These are phyloP conservation scores for Abortiporus biennis DNA, from an alignment of 1,284 basidiomycete genomes.

Conservation along the genomic window DNA sequence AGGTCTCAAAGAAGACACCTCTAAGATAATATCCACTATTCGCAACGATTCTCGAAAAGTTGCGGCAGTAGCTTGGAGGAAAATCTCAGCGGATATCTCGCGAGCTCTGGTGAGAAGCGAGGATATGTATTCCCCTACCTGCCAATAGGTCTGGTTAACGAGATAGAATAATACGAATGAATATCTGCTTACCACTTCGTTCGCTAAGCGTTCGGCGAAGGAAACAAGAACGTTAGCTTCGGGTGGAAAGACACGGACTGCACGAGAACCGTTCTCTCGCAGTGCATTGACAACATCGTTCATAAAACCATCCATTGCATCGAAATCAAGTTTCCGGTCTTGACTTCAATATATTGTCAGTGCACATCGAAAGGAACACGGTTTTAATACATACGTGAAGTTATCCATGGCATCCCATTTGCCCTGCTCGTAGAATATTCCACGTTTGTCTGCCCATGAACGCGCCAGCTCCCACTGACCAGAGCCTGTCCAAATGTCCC, in stretches of 20 bases:
- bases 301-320: constrained; percentile 92
- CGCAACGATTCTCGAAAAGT: constrained; percentile 86
- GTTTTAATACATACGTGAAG: constrained; percentile 67
- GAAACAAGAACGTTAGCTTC: constrained; percentile 65
- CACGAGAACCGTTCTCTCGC: constrained; percentile 70
- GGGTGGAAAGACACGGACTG: constrained; percentile 83
- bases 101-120: constrained; percentile 75
- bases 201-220: constrained; percentile 73
- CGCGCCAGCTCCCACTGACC: constrained; percentile 86
- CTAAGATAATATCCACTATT: constrained; percentile 73
- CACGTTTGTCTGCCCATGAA: constrained; percentile 90
- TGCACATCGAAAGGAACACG: too few relatives aligned
- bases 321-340: constrained; percentile 70
- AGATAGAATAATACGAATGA: constrained; percentile 6
- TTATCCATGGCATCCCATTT: constrained; percentile 81
- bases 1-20: constrained; percentile 32
- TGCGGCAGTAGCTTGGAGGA: constrained; percentile 83
- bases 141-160: constrained; percentile 5
- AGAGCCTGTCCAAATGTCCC: constrained; percentile 59
- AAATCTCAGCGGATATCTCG: constrained; percentile 68
- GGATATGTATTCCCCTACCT: constrained; percentile 87
- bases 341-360: constrained; percentile 4
- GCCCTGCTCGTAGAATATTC: constrained; percentile 86
- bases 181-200: constrained; percentile 58
- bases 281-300: constrained; percentile 60